Percentiles rank a stretch among this genome's conserved stretches.
phyloP scores from a whole-genome alignment of 2,329 filamentous ascomycete species.

The Teratosphaeria destructans region DNA sequence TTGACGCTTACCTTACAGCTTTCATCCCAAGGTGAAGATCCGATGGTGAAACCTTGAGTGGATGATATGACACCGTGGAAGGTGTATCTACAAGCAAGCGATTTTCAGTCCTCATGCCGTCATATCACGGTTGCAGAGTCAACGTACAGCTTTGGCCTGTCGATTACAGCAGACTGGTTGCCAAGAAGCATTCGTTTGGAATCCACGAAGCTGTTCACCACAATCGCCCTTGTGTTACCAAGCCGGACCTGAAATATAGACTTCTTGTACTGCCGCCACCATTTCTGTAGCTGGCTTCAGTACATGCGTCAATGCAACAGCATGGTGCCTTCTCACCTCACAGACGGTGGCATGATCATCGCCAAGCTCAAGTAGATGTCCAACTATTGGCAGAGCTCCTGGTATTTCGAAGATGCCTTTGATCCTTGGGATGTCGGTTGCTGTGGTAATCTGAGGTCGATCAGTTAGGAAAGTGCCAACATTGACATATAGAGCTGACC shows the following conservation, averaged over 20 bases:
- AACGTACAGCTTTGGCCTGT: conserved; percentile 3
- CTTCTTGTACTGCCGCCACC: conserved; percentile 37
- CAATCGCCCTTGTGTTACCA: conserved; percentile 43
- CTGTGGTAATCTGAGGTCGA: not conserved
- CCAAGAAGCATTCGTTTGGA: conserved; percentile 42
- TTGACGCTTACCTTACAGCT: conserved; percentile 30
- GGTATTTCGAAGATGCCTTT: conserved; percentile 42
- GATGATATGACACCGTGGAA: conserved; percentile 44
- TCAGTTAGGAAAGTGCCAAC: not conserved
- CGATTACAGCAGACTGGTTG: conserved; percentile 37
- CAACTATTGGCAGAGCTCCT: conserved; percentile 39
- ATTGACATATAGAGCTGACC: not conserved
- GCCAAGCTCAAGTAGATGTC: conserved; percentile 42
- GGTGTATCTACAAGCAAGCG: conserved; percentile 20
- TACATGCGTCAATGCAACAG: not conserved
- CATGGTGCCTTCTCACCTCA: conserved; percentile 18
- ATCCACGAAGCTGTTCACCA: conserved; percentile 44
- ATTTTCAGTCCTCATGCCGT: conserved; percentile 32
- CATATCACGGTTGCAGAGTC: conserved; percentile 7
- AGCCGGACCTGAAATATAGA: conserved; percentile 45
- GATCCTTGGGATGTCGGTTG: conserved; percentile 41
- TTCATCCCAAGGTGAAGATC: conserved; percentile 44
- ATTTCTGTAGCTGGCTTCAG: conserved; percentile 15
- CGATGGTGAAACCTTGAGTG: conserved; percentile 46
- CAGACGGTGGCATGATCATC: conserved; percentile 45